A percentile compares a stretch with the other conserved stretches of the same genome.
Conservation (phyloP, 768 basidiomycete genomes). For the Phaffia australis region DNA sequence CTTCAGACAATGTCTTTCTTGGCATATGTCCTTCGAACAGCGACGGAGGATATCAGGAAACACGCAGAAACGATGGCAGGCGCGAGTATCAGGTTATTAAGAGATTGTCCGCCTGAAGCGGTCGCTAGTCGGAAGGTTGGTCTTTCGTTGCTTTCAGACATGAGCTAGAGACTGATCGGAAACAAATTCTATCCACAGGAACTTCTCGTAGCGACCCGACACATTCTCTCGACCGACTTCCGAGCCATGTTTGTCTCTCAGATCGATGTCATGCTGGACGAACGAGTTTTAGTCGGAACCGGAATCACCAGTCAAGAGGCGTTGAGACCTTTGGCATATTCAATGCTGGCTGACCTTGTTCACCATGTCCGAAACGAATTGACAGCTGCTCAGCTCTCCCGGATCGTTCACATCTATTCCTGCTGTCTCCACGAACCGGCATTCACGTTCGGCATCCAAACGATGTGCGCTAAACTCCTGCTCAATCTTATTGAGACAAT, state of each 20-base stretch:
- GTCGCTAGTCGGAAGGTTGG: slow-evolving; percentile 66
- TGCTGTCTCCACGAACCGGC: slow-evolving; percentile 80
- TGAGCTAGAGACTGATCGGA: background rate
- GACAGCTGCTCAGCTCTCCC: slow-evolving; percentile 58
- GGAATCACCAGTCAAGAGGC: slow-evolving; percentile 76
- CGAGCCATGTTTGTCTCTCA: slow-evolving; percentile 66
- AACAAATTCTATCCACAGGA: slow-evolving; percentile 48
- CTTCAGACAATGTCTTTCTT: slow-evolving; percentile 77
- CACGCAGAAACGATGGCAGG: slow-evolving; percentile 73
- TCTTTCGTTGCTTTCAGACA: background rate
- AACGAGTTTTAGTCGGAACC: slow-evolving; percentile 74
- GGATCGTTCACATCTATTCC: slow-evolving; percentile 72
- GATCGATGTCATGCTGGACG: slow-evolving; percentile 81
- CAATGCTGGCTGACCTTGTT: slow-evolving; percentile 80
- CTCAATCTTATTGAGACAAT: slow-evolving; percentile 79
- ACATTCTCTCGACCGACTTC: slow-evolving; percentile 69
- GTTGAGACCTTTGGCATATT: slow-evolving; percentile 71
- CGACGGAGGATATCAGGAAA: slow-evolving; percentile 52
- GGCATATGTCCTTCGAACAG: slow-evolving; percentile 71
- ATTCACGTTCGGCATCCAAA: slow-evolving; percentile 67
- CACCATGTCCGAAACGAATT: slow-evolving; percentile 82
- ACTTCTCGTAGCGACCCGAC: slow-evolving; percentile 80
- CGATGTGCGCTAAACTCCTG: slow-evolving; percentile 83
- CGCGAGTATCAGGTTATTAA: slow-evolving; percentile 70
- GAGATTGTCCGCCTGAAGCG: slow-evolving; percentile 82